Percentiles rank a stretch among this genome's conserved stretches.
These are phyloP conservation scores for Yamadazyma trypodendri DNA, from an alignment of 1,139 yeast genomes.

Conservation along the genomic window DNA sequence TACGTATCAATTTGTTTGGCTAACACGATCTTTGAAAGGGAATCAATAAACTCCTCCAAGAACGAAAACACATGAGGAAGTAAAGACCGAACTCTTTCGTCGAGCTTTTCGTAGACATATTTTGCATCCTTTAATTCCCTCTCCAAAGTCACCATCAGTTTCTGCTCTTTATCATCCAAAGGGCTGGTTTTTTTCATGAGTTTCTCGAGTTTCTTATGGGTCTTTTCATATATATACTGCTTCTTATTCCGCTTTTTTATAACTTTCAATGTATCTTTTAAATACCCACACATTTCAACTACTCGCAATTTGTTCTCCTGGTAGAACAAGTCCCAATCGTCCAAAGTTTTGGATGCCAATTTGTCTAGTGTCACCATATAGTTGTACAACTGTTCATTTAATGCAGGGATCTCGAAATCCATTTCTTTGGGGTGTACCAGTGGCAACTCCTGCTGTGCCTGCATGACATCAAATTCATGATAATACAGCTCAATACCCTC, in stretches of 20 bases:
- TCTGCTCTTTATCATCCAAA: slow-evolving; percentile 39
- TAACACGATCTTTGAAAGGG: slow-evolving; percentile 34
- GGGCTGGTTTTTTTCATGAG: slow-evolving; percentile 36
- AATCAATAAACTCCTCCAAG: slow-evolving; percentile 53
- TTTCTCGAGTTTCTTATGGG: slow-evolving; percentile 40
- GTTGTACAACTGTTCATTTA: slow-evolving; percentile 30
- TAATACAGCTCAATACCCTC: slow-evolving; percentile 42
- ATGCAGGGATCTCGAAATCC: slow-evolving; percentile 27
- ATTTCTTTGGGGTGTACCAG: slow-evolving; percentile 42
- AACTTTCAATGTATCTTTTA: slow-evolving; percentile 38
- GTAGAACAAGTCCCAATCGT: slow-evolving; percentile 30
- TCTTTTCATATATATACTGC: slow-evolving; percentile 41
- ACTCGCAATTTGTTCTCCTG: slow-evolving; percentile 32
- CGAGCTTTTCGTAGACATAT: slow-evolving; percentile 32
- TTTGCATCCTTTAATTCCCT: slow-evolving; percentile 28
- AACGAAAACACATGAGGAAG: slow-evolving; percentile 49
- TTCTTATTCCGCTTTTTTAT: slow-evolving; percentile 45
- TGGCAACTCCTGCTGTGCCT: slow-evolving; percentile 31
- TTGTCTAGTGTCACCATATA: slow-evolving; percentile 30
- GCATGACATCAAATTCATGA: slow-evolving; percentile 32
- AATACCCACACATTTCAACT: slow-evolving; percentile 37
- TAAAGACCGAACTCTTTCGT: slow-evolving; percentile 36
- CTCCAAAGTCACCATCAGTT: slow-evolving; percentile 30
- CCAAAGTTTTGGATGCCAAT: slow-evolving; percentile 30
- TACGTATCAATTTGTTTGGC: slow-evolving; percentile 33